Conservation (phyloP, 495 filamentous ascomycete species). For the Penicillium alfredii region DNA sequence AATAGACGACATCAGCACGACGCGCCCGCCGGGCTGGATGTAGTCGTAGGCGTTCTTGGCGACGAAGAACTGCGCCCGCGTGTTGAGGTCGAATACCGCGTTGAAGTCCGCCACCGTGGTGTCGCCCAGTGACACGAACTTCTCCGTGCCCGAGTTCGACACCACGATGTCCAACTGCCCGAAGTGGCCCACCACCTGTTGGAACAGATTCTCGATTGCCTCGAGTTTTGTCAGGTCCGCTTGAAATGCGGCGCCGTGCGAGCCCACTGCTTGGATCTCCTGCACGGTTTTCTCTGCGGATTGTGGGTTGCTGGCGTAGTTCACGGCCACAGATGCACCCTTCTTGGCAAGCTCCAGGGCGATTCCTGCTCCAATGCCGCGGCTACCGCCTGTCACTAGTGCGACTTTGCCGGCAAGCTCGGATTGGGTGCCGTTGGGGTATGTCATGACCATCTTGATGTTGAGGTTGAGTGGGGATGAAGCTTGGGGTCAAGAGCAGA, state of each 20-base stretch:
- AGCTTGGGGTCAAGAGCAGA: background rate
- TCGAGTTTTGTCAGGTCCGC: slow-evolving; percentile 65
- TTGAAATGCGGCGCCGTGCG: slow-evolving; percentile 61
- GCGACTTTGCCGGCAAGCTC: slow-evolving; percentile 62
- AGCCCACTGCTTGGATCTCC: slow-evolving; percentile 54
- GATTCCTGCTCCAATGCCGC: slow-evolving; percentile 70
- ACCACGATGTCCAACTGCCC: slow-evolving; percentile 68
- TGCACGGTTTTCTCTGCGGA: slow-evolving; percentile 58
- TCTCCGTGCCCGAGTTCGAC: slow-evolving; percentile 52
- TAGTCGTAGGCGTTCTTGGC: slow-evolving; percentile 69
- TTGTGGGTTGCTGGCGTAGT: slow-evolving; percentile 61
- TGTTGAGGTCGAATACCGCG: slow-evolving; percentile 69
- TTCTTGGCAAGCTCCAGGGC: slow-evolving; percentile 70
- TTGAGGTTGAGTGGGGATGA: background rate
- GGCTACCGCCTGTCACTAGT: slow-evolving; percentile 64
- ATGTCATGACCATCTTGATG: slow-evolving; percentile 17
- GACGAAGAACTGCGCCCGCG: slow-evolving; percentile 77
- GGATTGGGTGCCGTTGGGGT: slow-evolving; percentile 9
- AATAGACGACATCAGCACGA: slow-evolving; percentile 54
- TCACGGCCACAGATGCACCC: slow-evolving; percentile 67
- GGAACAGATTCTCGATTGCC: slow-evolving; percentile 59
- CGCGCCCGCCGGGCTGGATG: slow-evolving; percentile 57
- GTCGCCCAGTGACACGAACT: slow-evolving; percentile 50
- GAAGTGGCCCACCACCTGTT: slow-evolving; percentile 57
- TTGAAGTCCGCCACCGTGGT: slow-evolving; percentile 72